Percentiles rank a stretch among this genome's conserved stretches.
Evolutionary conservation across 768 basidiomycete genomes (phyloP).

Genomic region (Trametes punicea): DNA sequence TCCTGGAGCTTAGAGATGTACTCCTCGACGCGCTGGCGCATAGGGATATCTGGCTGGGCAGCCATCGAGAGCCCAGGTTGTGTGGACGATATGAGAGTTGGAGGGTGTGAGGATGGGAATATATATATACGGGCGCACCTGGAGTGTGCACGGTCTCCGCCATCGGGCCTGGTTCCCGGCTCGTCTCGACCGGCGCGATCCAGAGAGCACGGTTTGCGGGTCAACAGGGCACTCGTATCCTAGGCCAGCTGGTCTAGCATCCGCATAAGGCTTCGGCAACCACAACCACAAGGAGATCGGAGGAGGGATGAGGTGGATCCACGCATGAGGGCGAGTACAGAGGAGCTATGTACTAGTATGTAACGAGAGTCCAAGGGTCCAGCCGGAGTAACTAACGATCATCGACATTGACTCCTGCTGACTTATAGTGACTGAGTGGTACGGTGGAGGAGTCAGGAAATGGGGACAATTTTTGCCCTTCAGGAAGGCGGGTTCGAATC

Average conservation of each 20-base stretch:
- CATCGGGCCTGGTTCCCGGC: slow-evolving; percentile 8
- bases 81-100: background rate
- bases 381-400: too few relatives aligned
- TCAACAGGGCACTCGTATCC: background rate
- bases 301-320: too few relatives aligned
- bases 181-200: slow-evolving; percentile 14
- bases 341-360: too few relatives aligned
- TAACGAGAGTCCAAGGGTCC: too few relatives aligned
- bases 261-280: background rate
- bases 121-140: background rate
- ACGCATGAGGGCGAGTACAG: too few relatives aligned
- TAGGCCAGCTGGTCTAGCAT: background rate
- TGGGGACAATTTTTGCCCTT: slow-evolving; percentile 27
- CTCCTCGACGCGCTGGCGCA: slow-evolving; percentile 76
- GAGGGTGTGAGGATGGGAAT: background rate
- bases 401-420: background rate
- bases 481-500: slow-evolving; percentile 41
- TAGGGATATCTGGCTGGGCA: slow-evolving; percentile 20
- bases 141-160: background rate
- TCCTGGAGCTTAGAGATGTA: slow-evolving; percentile 79
- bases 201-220: background rate
- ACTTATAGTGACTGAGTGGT: slow-evolving; percentile 59
- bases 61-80: slow-evolving; percentile 1
- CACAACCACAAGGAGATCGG: too few relatives aligned
- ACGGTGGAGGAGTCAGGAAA: slow-evolving; percentile 65